Evolutionary conservation across 768 basidiomycete genomes (phyloP).

Genomic region (Suillus brevipes): DNA sequence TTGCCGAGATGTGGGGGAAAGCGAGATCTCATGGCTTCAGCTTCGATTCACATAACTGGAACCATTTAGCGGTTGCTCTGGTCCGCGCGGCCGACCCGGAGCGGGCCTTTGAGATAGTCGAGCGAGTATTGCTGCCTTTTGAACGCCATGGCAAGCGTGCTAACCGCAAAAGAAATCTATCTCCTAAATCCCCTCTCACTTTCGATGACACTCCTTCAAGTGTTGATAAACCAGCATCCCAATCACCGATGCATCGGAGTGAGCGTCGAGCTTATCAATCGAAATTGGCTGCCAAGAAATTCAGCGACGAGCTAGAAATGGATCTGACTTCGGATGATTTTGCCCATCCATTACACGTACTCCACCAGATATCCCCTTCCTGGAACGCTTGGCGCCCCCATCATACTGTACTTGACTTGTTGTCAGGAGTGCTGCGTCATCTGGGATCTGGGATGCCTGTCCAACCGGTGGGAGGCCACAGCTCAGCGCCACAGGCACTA

Average conservation of each 20-base stretch:
- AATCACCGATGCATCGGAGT: slow-evolving; percentile 31
- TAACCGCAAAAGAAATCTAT: slow-evolving; percentile 26
- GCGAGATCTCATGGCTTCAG: slow-evolving; percentile 64
- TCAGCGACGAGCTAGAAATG: slow-evolving; percentile 14
- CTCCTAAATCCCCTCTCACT: slow-evolving; percentile 42
- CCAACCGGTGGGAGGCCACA: slow-evolving; percentile 36
- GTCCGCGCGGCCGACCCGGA: slow-evolving; percentile 80
- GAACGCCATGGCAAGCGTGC: slow-evolving; percentile 33
- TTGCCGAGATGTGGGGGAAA: slow-evolving; percentile 66
- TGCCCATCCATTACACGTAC: slow-evolving; percentile 56
- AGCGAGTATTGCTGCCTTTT: slow-evolving; percentile 71
- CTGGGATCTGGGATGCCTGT: slow-evolving; percentile 53
- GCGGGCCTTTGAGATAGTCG: slow-evolving; percentile 80
- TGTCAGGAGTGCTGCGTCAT: slow-evolving; percentile 47
- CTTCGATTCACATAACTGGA: slow-evolving; percentile 92
- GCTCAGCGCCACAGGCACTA: slow-evolving; percentile 22
- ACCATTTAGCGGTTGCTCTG: slow-evolving; percentile 73
- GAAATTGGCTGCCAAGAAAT: slow-evolving; percentile 18
- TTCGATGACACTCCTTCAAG: slow-evolving; percentile 33
- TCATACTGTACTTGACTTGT: slow-evolving; percentile 43
- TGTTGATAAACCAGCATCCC: slow-evolving; percentile 25
- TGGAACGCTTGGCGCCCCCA: slow-evolving; percentile 74
- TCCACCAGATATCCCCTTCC: slow-evolving; percentile 62
- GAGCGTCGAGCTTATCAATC: slow-evolving; percentile 27
- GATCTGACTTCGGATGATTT: slow-evolving; percentile 42